Conservation (phyloP, 371 early-diverging fungal species). For the Lichtheimia ramosa region DNA sequence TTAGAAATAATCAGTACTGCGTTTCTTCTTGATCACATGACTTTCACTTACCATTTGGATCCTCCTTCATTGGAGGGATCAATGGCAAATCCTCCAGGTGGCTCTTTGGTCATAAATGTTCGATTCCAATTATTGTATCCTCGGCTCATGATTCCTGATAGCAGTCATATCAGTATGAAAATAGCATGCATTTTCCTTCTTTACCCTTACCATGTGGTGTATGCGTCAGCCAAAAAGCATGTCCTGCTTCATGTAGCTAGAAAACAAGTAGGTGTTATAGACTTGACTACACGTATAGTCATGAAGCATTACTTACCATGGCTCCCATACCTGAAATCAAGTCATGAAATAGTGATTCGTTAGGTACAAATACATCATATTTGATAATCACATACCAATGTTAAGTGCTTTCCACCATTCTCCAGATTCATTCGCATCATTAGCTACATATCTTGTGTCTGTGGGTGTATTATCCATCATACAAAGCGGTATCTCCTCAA, state of each 20-base stretch:
- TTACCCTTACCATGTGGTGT: slow-evolving; percentile 41
- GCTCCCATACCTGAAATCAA: slow-evolving; percentile 4
- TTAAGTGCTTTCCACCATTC: slow-evolving; percentile 59
- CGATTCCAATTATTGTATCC: slow-evolving; percentile 71
- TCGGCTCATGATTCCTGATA: slow-evolving; percentile 61
- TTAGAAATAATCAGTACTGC: neutral
- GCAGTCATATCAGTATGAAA: neutral
- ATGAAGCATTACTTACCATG: neutral
- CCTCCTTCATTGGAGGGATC: slow-evolving; percentile 55
- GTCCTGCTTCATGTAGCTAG: slow-evolving; percentile 69
- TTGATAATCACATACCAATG: slow-evolving; percentile 58
- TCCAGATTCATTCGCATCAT: slow-evolving; percentile 62
- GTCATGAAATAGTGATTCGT: neutral
- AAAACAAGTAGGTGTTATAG: neutral
- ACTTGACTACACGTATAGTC: too few species aligned
- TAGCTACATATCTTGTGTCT: slow-evolving; percentile 54
- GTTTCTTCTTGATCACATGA: neutral
- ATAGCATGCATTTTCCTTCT: neutral
- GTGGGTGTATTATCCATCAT: slow-evolving; percentile 57
- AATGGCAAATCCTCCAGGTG: slow-evolving; percentile 49
- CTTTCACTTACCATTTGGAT: slow-evolving; percentile 52
- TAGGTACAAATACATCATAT: slow-evolving; percentile 28
- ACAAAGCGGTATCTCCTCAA: slow-evolving; percentile 59
- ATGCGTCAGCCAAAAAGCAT: slow-evolving; percentile 58
- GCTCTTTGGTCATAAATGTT: slow-evolving; percentile 58